Percentiles rank a stretch among this genome's conserved stretches.
These are phyloP conservation scores for Albatrellus ellisii DNA, from an alignment of 768 basidiomycete genomes.

Conservation along the genomic window DNA sequence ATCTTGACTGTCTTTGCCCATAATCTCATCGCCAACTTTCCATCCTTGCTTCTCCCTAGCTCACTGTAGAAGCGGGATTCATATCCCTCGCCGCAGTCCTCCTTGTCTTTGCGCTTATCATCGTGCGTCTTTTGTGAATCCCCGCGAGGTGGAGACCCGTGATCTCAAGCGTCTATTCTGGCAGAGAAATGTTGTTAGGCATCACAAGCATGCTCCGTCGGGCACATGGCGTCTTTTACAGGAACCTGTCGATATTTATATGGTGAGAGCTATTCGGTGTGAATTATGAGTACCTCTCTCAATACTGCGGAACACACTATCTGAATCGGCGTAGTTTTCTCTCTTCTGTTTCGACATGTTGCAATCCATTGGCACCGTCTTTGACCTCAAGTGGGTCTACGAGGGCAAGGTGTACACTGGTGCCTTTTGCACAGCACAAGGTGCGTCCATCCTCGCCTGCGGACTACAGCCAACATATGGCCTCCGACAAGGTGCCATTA, in stretches of 20 bases:
- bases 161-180: not conserved
- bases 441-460: slow-evolving; percentile 9
- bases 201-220: not conserved
- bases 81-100: not conserved
- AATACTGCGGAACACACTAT: slow-evolving; percentile 8
- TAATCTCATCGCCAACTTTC: not conserved
- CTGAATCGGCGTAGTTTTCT: slow-evolving; percentile 9
- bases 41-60: slow-evolving; percentile 16
- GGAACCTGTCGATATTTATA: slow-evolving; percentile 27
- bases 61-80: slow-evolving; percentile 22
- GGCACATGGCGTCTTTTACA: slow-evolving; percentile 18
- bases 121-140: slow-evolving; percentile 2
- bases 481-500: slow-evolving; percentile 20
- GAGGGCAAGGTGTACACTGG: slow-evolving; percentile 22
- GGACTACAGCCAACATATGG: not conserved
- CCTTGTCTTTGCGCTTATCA: not conserved
- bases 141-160: too few species aligned
- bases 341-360: slow-evolving; percentile 22
- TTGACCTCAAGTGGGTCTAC: slow-evolving; percentile 26
- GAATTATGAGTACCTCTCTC: not conserved
- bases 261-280: slow-evolving; percentile 18
- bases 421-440: slow-evolving; percentile 25
- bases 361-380: slow-evolving; percentile 25
- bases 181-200: slow-evolving; percentile 8
- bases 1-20: not conserved